Conservation (phyloP, 208 protist genomes). For the Leishmania guyanensis region DNA sequence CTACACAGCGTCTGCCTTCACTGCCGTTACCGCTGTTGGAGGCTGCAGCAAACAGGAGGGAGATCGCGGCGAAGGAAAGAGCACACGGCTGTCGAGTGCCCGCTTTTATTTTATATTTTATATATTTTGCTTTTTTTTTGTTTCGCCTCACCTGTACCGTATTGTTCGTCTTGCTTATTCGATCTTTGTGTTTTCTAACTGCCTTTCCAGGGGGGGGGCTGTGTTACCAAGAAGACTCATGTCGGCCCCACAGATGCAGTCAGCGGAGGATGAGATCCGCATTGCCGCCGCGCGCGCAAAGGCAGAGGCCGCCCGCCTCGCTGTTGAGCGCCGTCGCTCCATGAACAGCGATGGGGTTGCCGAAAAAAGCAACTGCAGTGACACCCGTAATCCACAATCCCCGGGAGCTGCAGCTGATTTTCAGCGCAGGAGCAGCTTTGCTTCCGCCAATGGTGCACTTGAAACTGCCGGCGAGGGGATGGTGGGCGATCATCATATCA, state of each 20-base stretch:
- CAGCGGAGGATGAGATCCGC: conserved; percentile 17
- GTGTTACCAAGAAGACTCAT: background rate
- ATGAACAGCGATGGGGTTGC: conserved; percentile 4
- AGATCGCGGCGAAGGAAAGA: background rate
- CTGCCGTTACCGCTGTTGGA: background rate
- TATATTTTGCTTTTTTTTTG: background rate
- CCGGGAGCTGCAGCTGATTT: no score
- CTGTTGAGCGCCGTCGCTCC: conserved; percentile 35
- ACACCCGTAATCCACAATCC: no score
- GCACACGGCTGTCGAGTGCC: background rate
- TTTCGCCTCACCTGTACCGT: background rate
- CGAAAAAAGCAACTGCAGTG: background rate
- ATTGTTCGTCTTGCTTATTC: background rate
- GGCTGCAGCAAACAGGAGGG: background rate
- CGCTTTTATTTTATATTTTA: background rate
- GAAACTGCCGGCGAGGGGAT: no score
- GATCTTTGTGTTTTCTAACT: background rate
- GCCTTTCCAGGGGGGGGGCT: background rate
- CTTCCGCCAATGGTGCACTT: no score
- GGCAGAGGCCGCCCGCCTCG: conserved; percentile 33
- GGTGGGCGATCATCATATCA: no score
- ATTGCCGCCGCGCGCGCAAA: conserved; percentile 33
- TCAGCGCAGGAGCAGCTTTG: no score
- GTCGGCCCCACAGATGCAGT: conserved; percentile 11
- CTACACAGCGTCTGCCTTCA: background rate